phyloP scores from a whole-genome alignment of 2,329 filamentous ascomycete species.

The Cordyceps fumosorosea region DNA sequence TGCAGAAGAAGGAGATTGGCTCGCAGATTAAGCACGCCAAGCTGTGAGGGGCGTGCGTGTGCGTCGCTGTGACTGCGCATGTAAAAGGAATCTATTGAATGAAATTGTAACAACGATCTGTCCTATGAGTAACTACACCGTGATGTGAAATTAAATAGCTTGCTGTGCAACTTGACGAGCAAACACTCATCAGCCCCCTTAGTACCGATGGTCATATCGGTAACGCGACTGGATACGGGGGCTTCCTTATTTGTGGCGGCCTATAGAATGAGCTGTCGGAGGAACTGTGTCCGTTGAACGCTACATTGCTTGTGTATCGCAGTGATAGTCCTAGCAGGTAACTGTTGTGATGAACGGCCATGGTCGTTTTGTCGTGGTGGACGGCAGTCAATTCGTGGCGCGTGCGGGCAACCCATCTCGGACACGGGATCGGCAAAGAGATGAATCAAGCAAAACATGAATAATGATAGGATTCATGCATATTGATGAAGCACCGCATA shows the following conservation, averaged over 20 bases:
- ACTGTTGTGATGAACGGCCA: too few relatives aligned
- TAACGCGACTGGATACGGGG: too few relatives aligned
- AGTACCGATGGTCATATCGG: too few relatives aligned
- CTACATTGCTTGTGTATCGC: too few relatives aligned
- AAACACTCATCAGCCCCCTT: too few relatives aligned
- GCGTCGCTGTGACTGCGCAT: not conserved
- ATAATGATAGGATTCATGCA: not conserved
- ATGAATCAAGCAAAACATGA: not conserved
- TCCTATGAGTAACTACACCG: not conserved
- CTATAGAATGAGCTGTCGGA: too few relatives aligned
- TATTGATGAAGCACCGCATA: not conserved
- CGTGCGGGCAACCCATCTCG: not conserved
- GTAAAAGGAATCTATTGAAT: not conserved
- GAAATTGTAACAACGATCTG: not conserved
- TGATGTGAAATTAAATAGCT: not conserved
- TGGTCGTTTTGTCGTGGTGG: too few relatives aligned
- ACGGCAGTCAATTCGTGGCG: not conserved
- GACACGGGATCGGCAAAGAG: not conserved
- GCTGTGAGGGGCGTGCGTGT: slow-evolving; percentile 25
- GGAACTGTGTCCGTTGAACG: too few relatives aligned
- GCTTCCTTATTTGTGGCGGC: too few relatives aligned
- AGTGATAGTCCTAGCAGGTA: too few relatives aligned
- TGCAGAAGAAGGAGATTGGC: slow-evolving; percentile 42
- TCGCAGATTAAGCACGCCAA: slow-evolving; percentile 43
- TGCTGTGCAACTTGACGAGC: not conserved